Percentiles rank a stretch among this genome's conserved stretches.
phyloP scores from a whole-genome alignment of 768 basidiomycete species.

The Mycena rosella region DNA sequence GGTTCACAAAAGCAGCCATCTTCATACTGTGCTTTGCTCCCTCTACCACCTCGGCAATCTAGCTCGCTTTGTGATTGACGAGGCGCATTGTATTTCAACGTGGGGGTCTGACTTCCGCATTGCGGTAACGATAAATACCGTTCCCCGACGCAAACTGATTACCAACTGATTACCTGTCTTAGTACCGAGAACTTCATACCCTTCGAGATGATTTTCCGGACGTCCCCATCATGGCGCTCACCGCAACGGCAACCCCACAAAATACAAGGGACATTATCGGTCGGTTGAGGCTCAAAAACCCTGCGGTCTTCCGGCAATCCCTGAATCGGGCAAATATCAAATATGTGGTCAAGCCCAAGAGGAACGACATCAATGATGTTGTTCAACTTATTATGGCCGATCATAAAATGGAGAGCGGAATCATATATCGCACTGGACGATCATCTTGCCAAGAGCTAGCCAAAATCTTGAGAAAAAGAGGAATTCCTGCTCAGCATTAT shows the following conservation, averaged over 20 bases:
- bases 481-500: slow-evolving; percentile 5
- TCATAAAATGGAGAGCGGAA: slow-evolving; percentile 1
- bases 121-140: neutral
- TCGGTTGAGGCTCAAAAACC: slow-evolving; percentile 57
- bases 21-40: neutral
- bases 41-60: neutral
- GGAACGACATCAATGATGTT: slow-evolving; percentile 1
- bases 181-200: slow-evolving; percentile 64
- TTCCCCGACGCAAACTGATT: too few species aligned
- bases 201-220: slow-evolving; percentile 69
- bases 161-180: neutral
- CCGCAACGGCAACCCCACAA: slow-evolving; percentile 76
- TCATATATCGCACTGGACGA: slow-evolving; percentile 11
- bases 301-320: slow-evolving; percentile 55
- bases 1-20: neutral
- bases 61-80: slow-evolving; percentile 21
- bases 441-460: neutral
- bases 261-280: slow-evolving; percentile 69
- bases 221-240: slow-evolving; percentile 81
- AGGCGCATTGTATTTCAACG: slow-evolving; percentile 18
- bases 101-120: slow-evolving; percentile 12
- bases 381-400: neutral
- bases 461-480: neutral
- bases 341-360: slow-evolving; percentile 70
- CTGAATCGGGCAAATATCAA: slow-evolving; percentile 80